A percentile compares a stretch with the other conserved stretches of the same genome.
Conservation (phyloP, 2,329 filamentous ascomycete genomes). For the Paecilomyces dactylethromorphus region DNA sequence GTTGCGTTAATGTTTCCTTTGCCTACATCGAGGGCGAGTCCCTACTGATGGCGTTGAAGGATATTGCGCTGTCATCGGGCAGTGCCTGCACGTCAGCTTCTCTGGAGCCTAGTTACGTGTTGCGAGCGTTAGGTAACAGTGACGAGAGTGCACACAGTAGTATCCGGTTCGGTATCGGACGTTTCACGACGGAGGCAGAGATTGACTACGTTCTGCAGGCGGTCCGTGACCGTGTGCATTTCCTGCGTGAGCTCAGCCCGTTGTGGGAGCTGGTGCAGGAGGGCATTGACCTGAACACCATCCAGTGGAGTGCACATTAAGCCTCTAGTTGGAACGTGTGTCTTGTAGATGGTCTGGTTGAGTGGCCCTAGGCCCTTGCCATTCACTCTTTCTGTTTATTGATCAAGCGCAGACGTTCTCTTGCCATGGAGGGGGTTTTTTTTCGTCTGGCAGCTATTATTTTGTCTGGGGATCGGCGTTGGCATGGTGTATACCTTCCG, state of each 20-base stretch:
- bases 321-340: neutral
- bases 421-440: conserved; percentile 6
- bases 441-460: conserved; percentile 10
- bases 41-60: conserved; percentile 94
- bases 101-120: conserved; percentile 90
- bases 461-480: conserved; percentile 16
- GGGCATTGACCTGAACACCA: conserved; percentile 88
- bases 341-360: neutral
- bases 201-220: conserved; percentile 95
- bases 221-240: conserved; percentile 81
- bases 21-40: conserved; percentile 98
- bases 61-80: conserved; percentile 92
- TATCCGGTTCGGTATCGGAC: conserved; percentile 94
- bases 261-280: conserved; percentile 98
- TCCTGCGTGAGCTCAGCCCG: conserved; percentile 89
- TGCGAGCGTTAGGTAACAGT: conserved; percentile 88
- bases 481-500: conserved; percentile 14
- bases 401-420: conserved; percentile 3
- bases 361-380: neutral
- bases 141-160: conserved; percentile 97
- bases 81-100: conserved; percentile 97
- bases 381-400: neutral
- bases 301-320: conserved; percentile 97
- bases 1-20: conserved; percentile 97
- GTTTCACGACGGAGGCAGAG: conserved; percentile 90